Evolutionary conservation across 2,329 filamentous ascomycete genomes (phyloP).

Genomic region (Graphium sp.): DNA sequence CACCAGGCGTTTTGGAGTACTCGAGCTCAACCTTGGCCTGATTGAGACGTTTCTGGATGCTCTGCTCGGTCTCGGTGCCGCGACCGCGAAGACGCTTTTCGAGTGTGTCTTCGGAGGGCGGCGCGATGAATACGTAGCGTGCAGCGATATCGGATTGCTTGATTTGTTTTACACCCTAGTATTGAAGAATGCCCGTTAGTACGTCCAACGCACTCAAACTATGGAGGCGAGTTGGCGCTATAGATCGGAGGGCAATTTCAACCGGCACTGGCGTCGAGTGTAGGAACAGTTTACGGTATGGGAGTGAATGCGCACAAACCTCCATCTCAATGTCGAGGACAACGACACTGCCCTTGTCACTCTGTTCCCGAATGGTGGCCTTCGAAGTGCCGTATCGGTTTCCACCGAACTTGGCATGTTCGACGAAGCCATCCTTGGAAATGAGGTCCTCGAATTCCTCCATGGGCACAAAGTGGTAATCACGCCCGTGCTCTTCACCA

Average conservation of each 20-base stretch:
- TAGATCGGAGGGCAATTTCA: background rate
- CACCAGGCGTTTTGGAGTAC: slow-evolving; percentile 49
- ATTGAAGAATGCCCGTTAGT: slow-evolving; percentile 1
- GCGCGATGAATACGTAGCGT: slow-evolving; percentile 71
- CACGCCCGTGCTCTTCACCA: slow-evolving; percentile 57
- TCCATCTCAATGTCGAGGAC: slow-evolving; percentile 97
- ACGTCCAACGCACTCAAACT: background rate
- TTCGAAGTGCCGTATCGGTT: slow-evolving; percentile 81
- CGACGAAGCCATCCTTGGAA: slow-evolving; percentile 59
- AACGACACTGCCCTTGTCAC: slow-evolving; percentile 54
- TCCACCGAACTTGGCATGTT: slow-evolving; percentile 69
- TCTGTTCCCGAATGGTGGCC: slow-evolving; percentile 60
- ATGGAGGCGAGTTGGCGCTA: background rate
- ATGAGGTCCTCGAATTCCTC: slow-evolving; percentile 53
- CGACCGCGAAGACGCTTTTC: slow-evolving; percentile 59
- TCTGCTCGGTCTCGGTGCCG: slow-evolving; percentile 63
- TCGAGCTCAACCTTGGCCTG: slow-evolving; percentile 63
- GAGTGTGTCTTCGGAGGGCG: slow-evolving; percentile 55
- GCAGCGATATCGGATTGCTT: slow-evolving; percentile 58
- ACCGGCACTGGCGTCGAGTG: background rate
- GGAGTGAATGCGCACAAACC: slow-evolving; percentile 22
- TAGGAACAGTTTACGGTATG: background rate
- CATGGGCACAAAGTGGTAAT: slow-evolving; percentile 66
- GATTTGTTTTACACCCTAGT: slow-evolving; percentile 76
- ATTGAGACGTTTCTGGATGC: slow-evolving; percentile 47